phyloP scores from a whole-genome alignment of 1,284 basidiomycete genomes.

The Tylopilus orsonianus region DNA sequence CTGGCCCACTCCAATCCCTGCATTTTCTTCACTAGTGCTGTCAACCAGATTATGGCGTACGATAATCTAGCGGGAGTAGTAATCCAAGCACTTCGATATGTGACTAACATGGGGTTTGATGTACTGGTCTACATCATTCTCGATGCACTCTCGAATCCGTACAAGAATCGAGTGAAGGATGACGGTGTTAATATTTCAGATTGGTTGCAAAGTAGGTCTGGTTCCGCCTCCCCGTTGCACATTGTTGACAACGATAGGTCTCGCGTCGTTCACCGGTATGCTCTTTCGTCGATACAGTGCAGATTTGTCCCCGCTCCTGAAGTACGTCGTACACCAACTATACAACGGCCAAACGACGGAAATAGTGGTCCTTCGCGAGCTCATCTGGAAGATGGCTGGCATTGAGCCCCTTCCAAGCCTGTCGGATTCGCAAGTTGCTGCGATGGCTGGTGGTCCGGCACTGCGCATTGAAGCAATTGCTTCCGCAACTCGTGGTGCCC shows the following conservation, averaged over 20 bases:
- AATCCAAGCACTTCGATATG: conserved; percentile 87
- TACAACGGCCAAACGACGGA: conserved; percentile 84
- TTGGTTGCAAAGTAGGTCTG: conserved; percentile 87
- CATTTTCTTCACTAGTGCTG: conserved; percentile 86
- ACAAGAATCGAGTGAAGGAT: conserved; percentile 84
- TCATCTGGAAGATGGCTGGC: conserved; percentile 95
- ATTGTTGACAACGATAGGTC: conserved; percentile 47
- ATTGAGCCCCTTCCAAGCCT: conserved; percentile 89
- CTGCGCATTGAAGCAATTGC: conserved; percentile 86
- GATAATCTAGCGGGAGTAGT: conserved; percentile 92
- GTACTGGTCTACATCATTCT: conserved; percentile 88
- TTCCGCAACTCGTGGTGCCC: conserved; percentile 67
- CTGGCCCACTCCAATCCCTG: conserved; percentile 92
- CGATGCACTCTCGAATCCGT: conserved; percentile 85
- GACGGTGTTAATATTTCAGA: conserved; percentile 91
- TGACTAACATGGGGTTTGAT: conserved; percentile 92
- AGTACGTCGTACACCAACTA: conserved; percentile 91
- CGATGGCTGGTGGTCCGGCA: conserved; percentile 87
- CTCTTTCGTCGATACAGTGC: conserved; percentile 86
- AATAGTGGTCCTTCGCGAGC: conserved; percentile 86
- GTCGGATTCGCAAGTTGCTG: conserved; percentile 84
- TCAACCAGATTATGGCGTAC: conserved; percentile 96
- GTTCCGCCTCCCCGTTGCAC: conserved; percentile 4
- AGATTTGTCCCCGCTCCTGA: conserved; percentile 82
- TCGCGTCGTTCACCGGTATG: conserved; percentile 92